Evolutionary conservation across 495 filamentous ascomycete genomes (phyloP), one percentile per base, ranked within the genome.

Genomic region (Chaetomium fimeti): DNA sequence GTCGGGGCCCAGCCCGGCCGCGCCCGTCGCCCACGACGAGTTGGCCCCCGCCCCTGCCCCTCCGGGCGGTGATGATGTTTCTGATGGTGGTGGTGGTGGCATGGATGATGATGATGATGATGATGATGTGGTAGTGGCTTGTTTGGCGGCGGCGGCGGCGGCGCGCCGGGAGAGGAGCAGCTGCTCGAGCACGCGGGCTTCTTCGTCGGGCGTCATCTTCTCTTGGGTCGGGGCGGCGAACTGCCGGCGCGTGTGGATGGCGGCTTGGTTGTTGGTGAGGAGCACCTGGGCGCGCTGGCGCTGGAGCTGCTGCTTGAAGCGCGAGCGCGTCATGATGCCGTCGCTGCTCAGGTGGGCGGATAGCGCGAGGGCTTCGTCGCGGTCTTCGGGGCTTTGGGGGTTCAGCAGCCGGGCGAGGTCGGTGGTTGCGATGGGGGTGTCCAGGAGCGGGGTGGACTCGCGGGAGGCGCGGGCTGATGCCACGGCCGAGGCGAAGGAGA

Each of bases 371-470:
- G 95, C 94, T 74, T 96, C 90, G 42, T 90, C 84, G 43, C 87
- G 84, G 60, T 93, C 88, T 61, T 93, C 89, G 0, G 85, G 80
- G 47, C 85, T 89, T 54, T 86, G 85, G 0, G 95, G 95, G 68
- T 96, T 83, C 2, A 98, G 87, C 0, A 98, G 85, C n/a, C 84
- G 82, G 9, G 93, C 89, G 13, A 98, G 83, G 57, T 88, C 85
- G 28, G 78, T 71, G 43, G 88, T 78, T 57, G 88, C 86, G n/a
- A 92, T 76, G 15, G 85, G 79, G 6, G 82, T 80, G 60, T 93
- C 90, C 15, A 78, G 69, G 8, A 84, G 66, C 0, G 88, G 87
- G 1, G 88, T 87, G 15, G 77, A 67, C 65, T 88, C 85, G 6
- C 86, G 81, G 8, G 82, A 82, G 13, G 63, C 66, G 66, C 45